Conservation (phyloP, 2,329 filamentous ascomycete species). For the Colletotrichum trifolii region DNA sequence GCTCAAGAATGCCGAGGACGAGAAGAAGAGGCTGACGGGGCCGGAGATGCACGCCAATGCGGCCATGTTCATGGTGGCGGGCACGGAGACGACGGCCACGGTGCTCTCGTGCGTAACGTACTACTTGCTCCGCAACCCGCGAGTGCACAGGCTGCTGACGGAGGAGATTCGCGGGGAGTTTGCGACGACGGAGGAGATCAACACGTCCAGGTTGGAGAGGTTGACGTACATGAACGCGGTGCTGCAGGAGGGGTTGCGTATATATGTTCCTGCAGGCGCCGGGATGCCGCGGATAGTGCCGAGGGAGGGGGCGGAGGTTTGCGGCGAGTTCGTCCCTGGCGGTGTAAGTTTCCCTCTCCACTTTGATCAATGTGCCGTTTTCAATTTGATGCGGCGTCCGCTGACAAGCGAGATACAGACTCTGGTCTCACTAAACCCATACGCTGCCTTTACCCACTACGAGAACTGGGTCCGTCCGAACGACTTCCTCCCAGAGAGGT, state of each 20-base stretch:
- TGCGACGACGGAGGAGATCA: constrained; percentile 49
- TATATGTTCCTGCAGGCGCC: constrained; percentile 42
- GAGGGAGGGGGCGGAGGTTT: constrained; percentile 47
- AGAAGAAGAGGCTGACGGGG: neutral
- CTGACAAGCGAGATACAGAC: constrained; percentile 8
- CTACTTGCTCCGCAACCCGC: constrained; percentile 48
- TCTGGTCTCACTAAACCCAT: constrained; percentile 27
- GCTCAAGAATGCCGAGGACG: neutral
- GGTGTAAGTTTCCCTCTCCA: constrained; percentile 42
- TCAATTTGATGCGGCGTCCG: too few species aligned
- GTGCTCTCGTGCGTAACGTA: constrained; percentile 54
- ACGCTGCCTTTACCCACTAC: constrained; percentile 23
- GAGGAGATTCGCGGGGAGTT: constrained; percentile 54
- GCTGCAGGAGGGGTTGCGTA: constrained; percentile 54
- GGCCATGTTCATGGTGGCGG: constrained; percentile 47
- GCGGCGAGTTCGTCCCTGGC: constrained; percentile 46
- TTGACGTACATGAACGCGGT: constrained; percentile 53
- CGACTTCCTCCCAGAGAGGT: constrained; percentile 60
- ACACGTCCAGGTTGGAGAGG: constrained; percentile 41
- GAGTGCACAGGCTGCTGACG: constrained; percentile 43
- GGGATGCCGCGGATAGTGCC: constrained; percentile 43
- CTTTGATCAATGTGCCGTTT: too few species aligned
- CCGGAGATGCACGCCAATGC: constrained; percentile 36
- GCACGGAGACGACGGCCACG: constrained; percentile 59
- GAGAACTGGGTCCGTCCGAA: constrained; percentile 56